A percentile compares a stretch with the other conserved stretches of the same genome.
These are phyloP conservation scores for Zasmidium angulare DNA, from an alignment of 2,329 filamentous ascomycete genomes.

Conservation along the genomic window DNA sequence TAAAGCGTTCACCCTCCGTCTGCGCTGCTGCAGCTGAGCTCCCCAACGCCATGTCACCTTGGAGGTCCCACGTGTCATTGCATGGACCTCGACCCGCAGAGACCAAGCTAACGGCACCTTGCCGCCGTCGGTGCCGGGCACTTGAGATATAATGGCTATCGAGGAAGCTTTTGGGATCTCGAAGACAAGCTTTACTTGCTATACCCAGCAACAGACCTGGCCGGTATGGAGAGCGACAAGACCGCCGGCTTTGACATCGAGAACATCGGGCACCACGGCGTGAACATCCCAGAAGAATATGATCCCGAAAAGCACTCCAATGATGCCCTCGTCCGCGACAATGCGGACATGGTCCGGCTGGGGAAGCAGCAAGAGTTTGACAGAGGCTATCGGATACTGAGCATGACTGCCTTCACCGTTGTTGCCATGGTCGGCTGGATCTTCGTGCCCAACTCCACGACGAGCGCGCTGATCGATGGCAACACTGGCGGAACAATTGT, in stretches of 20 bases:
- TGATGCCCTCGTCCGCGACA: slow-evolving; percentile 27
- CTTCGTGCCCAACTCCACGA: neutral
- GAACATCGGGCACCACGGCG: neutral
- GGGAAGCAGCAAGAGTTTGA: slow-evolving; percentile 48
- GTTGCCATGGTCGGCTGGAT: slow-evolving; percentile 31
- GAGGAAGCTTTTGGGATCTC: neutral
- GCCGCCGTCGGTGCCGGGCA: neutral
- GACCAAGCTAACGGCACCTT: neutral
- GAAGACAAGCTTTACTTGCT: neutral
- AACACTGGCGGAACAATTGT: slow-evolving; percentile 24
- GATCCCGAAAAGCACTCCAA: neutral
- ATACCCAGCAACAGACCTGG: neutral
- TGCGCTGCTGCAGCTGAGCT: neutral
- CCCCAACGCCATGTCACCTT: neutral
- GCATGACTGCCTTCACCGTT: slow-evolving; percentile 48
- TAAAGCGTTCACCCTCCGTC: neutral
- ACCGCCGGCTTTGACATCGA: neutral
- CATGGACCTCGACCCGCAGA: neutral
- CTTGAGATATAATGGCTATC: neutral
- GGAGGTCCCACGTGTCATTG: neutral
- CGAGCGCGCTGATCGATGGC: slow-evolving; percentile 17
- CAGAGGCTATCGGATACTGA: neutral
- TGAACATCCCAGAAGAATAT: neutral
- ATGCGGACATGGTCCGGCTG: slow-evolving; percentile 46
- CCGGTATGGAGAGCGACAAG: neutral